Evolutionary conservation across 805 yeast genomes (phyloP).

Genomic region (Candida incommunis): DNA sequence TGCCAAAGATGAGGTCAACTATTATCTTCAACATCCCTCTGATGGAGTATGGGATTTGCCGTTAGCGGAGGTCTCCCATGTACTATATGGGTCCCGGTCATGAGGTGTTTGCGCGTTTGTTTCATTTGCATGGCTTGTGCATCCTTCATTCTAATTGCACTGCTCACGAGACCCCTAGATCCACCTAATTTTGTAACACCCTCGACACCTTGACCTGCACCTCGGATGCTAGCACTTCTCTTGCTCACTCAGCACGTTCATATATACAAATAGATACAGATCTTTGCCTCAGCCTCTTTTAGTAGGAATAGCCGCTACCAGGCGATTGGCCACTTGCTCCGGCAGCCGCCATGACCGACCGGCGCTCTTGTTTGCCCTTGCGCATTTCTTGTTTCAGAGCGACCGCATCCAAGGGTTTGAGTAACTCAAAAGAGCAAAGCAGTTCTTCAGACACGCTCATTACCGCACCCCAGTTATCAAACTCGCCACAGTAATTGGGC

Average conservation of each 20-base stretch:
- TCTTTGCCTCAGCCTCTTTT: neutral
- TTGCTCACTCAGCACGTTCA: neutral
- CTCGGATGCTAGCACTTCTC: too few species aligned
- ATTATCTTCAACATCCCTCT: constrained; percentile 42
- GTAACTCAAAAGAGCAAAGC: constrained; percentile 79
- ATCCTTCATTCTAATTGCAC: too few species aligned
- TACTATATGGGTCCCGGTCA: constrained; percentile 12
- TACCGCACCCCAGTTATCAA: constrained; percentile 94
- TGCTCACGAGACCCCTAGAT: too few species aligned
- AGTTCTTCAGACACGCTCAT: constrained; percentile 93
- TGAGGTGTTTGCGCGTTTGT: too few species aligned
- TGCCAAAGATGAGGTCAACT: constrained; percentile 19
- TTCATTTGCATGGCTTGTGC: too few species aligned
- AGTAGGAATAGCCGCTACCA: constrained; percentile 5
- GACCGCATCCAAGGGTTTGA: constrained; percentile 85
- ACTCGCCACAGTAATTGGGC: constrained; percentile 71
- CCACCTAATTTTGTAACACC: too few species aligned
- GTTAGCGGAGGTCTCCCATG: constrained; percentile 25
- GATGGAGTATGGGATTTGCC: constrained; percentile 86
- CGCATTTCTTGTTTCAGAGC: constrained; percentile 93
- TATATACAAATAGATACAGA: constrained; percentile 1
- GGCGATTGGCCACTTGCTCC: neutral
- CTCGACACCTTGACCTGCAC: too few species aligned
- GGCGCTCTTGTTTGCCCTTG: constrained; percentile 79
- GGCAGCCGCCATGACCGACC: constrained; percentile 26